These are phyloP conservation scores for Knufia petricola DNA, from an alignment of 2,329 filamentous ascomycete genomes.

Conservation along the genomic window DNA sequence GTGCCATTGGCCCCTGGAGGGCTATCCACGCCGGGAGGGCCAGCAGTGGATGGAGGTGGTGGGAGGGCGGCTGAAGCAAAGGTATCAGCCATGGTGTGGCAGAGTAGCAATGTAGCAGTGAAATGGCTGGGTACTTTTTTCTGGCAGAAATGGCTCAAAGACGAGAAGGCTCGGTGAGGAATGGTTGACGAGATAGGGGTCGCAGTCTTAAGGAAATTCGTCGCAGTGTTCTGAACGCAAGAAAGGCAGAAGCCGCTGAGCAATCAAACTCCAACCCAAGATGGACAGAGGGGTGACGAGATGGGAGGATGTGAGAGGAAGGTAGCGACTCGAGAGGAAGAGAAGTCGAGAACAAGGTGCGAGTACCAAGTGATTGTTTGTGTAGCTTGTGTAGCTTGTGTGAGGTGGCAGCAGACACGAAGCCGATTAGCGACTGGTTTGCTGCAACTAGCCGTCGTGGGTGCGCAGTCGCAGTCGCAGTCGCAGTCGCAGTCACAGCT, in stretches of 20 bases:
- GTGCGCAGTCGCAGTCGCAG: no score
- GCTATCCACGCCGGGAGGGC: conserved; percentile 66
- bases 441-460: conserved; percentile 3
- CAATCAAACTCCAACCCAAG: conserved; percentile 7
- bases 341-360: conserved; percentile 10
- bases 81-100: conserved; percentile 61
- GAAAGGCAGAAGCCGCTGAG: conserved; percentile 6
- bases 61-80: conserved; percentile 52
- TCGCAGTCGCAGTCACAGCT: not conserved
- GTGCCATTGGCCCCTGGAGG: conserved; percentile 55
- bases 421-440: conserved; percentile 2
- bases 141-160: conserved; percentile 7
- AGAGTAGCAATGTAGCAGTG: no score
- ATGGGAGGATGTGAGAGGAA: not conserved
- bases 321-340: conserved; percentile 4
- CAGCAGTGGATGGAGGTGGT: conserved; percentile 60
- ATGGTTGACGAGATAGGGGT: not conserved
- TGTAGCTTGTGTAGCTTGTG: conserved; percentile 13
- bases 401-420: conserved; percentile 13
- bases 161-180: conserved; percentile 4
- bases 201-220: conserved; percentile 13
- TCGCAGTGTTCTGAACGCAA: conserved; percentile 6
- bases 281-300: not conserved
- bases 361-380: conserved; percentile 15
- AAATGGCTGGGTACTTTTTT: conserved; percentile 5